Conservation (phyloP, 371 early-diverging fungal species). For the Umbelopsis sp. region DNA sequence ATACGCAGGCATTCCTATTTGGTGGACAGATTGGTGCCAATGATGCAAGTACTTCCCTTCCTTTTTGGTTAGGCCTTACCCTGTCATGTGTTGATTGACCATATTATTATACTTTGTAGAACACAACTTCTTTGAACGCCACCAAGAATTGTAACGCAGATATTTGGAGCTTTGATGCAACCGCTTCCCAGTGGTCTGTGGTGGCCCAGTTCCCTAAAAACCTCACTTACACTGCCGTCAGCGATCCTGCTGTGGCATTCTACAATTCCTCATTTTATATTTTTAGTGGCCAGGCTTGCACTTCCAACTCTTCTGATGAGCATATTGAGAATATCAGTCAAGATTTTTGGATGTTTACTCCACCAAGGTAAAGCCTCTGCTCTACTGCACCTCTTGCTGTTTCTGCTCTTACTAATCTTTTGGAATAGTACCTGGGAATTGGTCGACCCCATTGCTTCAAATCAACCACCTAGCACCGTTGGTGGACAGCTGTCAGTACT, state of each 20-base stretch:
- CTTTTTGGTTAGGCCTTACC: background rate
- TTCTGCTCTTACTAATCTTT: background rate
- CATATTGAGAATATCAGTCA: slow-evolving; percentile 5
- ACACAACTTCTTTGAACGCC: slow-evolving; percentile 1
- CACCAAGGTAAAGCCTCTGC: background rate
- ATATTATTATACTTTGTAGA: background rate
- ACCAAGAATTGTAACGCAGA: slow-evolving; percentile 10
- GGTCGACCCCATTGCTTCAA: slow-evolving; percentile 1
- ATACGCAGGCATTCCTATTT: slow-evolving; percentile 7
- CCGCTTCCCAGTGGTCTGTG: background rate
- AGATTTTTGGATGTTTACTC: slow-evolving; percentile 10
- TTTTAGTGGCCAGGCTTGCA: slow-evolving; percentile 7
- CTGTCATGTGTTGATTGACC: background rate
- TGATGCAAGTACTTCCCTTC: background rate
- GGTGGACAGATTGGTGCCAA: slow-evolving; percentile 17
- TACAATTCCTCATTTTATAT: slow-evolving; percentile 13
- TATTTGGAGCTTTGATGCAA: background rate
- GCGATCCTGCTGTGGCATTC: slow-evolving; percentile 2
- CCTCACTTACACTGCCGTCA: background rate
- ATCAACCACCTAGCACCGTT: slow-evolving; percentile 1
- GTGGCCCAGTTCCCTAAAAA: slow-evolving; percentile 5
- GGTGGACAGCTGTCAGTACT: slow-evolving; percentile 9
- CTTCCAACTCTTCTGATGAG: slow-evolving; percentile 2
- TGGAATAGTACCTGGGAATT: background rate
- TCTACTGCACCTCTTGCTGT: background rate